These are phyloP conservation scores for Arthrobotrys musiformis DNA, from an alignment of 2,329 filamentous ascomycete species.

Conservation along the genomic window DNA sequence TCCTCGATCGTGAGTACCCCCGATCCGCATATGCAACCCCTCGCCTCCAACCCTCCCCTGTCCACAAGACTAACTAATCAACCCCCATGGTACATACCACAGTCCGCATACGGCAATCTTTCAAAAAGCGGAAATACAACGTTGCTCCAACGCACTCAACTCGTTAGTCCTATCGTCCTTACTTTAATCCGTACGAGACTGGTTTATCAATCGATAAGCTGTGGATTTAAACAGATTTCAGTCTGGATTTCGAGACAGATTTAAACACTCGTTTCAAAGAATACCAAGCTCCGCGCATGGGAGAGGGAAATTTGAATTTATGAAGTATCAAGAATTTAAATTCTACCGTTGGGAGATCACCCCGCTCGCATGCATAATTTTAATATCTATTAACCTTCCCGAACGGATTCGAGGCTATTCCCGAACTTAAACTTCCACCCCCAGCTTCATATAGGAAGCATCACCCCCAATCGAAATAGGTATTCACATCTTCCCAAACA, in stretches of 20 bases:
- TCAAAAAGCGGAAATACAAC: conserved; percentile 13
- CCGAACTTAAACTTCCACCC: background rate
- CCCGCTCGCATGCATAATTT: background rate
- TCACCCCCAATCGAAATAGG: no score
- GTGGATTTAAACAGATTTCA: no score
- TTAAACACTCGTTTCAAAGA: no score
- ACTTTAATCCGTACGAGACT: no score
- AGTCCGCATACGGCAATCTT: background rate
- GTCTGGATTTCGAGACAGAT: no score
- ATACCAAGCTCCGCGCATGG: no score
- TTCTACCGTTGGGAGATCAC: background rate
- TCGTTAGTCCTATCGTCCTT: background rate
- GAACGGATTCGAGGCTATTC: background rate
- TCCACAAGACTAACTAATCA: background rate
- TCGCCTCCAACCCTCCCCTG: background rate
- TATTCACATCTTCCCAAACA: background rate
- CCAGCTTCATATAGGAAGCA: no score
- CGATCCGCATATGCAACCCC: background rate
- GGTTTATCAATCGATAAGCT: no score
- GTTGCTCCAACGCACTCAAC: background rate
- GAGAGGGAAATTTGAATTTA: no score
- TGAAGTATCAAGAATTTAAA: background rate
- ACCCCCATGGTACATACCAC: background rate
- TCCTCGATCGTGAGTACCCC: no score
- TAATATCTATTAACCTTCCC: background rate